Evolutionary conservation across 2,329 filamentous ascomycete genomes (phyloP).

Genomic region (Thelonectria blattea): DNA sequence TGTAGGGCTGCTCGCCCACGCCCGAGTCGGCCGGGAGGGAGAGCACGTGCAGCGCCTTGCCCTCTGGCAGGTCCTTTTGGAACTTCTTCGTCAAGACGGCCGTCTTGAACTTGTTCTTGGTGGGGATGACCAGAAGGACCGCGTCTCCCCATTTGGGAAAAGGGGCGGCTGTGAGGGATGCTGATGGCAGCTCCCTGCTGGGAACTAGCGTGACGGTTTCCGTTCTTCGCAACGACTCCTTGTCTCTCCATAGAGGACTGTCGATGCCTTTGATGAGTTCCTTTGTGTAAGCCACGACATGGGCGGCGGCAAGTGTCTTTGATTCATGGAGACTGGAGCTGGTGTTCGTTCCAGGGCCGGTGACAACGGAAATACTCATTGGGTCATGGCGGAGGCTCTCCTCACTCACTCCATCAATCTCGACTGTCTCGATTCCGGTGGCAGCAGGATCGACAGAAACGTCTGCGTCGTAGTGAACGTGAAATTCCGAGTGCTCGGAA

Average conservation of each 20-base stretch:
- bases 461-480: not conserved
- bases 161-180: not conserved
- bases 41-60: not conserved
- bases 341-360: not conserved
- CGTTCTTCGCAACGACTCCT: not conserved
- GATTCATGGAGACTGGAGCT: not conserved
- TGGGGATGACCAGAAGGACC: conserved; percentile 7
- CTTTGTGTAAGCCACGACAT: not conserved
- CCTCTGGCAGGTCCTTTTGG: not conserved
- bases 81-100: not conserved
- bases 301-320: not conserved
- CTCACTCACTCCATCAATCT: no score
- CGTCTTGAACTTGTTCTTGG: conserved; percentile 3
- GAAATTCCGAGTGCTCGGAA: not conserved
- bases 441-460: not conserved
- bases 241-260: not conserved
- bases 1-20: conserved; percentile 13
- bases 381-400: not conserved
- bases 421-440: not conserved
- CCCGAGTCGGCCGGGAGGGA: not conserved
- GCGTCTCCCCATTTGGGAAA: not conserved
- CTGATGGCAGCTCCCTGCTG: not conserved
- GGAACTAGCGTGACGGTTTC: not conserved
- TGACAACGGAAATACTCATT: not conserved
- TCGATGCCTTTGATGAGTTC: not conserved